Evolutionary conservation across 345 rosid species (phyloP), one percentile per base, ranked within the genome.

Genomic region (Cardamine occulta): DNA sequence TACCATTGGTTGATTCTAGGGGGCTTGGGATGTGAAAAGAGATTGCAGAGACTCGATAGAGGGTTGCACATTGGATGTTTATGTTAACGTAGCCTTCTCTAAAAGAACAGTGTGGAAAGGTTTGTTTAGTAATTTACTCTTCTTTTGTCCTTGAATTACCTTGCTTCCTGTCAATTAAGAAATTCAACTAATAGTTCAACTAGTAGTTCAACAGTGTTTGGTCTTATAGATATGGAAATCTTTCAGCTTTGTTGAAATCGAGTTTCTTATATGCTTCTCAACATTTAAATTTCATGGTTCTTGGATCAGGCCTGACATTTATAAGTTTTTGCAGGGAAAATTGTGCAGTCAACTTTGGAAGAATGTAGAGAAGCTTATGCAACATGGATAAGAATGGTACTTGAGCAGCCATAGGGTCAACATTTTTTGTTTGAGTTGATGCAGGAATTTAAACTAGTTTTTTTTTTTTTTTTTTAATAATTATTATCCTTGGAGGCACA

Each of bases 81-180:
- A 86, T 73, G 79, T 90, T 64, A 85, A 87, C 76, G 91, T 95
- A 82, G 96, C 89, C 68, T 95, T 92, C 87, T 77, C 80, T 70
- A 95, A 89, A 85, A 92, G 74, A 84, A 92, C 97, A 54, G 83
- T 95, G 73, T 95, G 94, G 86, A 95, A 85, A 92, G 97, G 99
- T 95, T 72, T 74, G 86, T 35, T 18, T 35, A 35, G 62, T 66
- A 13, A 37, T 68, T 10, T 47, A 26, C 29, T 49, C n/a, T 29
- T 71, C 42, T 23, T 51, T 64, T 42, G 51, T 59, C 64, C 42
- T 39, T 51, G 48, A 29, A 28, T 35, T 56, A 62, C 58, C 42
- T 47, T 28, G 49, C 61, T 35, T 53, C 37, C 12, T 28, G 15
- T 54, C 53, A n/a, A 39, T 28, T 26, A 40, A 51, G 59, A 51